Percentiles rank a stretch among this genome's conserved stretches.
phyloP scores from a whole-genome alignment of 495 filamentous ascomycete genomes.

The Tuber calosporum region DNA sequence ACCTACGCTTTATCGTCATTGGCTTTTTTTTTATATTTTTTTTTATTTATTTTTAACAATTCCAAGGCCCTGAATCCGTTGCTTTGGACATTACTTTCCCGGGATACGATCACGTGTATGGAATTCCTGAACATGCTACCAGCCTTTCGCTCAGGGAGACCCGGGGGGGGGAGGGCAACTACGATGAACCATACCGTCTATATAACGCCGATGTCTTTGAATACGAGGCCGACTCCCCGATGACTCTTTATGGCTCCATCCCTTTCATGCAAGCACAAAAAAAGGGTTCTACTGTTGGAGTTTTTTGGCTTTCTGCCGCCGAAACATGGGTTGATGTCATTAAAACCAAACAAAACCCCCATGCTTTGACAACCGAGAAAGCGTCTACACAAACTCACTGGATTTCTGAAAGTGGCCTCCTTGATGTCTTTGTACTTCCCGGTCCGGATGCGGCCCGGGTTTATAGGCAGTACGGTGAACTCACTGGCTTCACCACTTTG shows the following conservation, averaged over 20 bases:
- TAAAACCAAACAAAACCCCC: slow-evolving; percentile 74
- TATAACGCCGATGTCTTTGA: slow-evolving; percentile 98
- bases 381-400: slow-evolving; percentile 85
- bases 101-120: slow-evolving; percentile 85
- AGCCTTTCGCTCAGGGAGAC: slow-evolving; percentile 83
- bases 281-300: slow-evolving; percentile 84
- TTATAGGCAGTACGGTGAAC: slow-evolving; percentile 70
- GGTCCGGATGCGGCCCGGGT: slow-evolving; percentile 78
- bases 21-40: slow-evolving; percentile 5
- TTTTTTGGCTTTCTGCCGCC: slow-evolving; percentile 98
- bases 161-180: slow-evolving; percentile 74
- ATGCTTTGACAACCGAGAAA: slow-evolving; percentile 63
- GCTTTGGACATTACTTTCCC: slow-evolving; percentile 85
- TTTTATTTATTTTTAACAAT: slow-evolving; percentile 16
- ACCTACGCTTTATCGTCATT: background rate
- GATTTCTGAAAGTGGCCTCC: slow-evolving; percentile 83
- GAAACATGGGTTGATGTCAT: slow-evolving; percentile 96
- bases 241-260: slow-evolving; percentile 96
- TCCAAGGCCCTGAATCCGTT: slow-evolving; percentile 68
- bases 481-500: slow-evolving; percentile 89
- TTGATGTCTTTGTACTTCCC: slow-evolving; percentile 91
- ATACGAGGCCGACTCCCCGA: slow-evolving; percentile 90
- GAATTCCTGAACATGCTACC: slow-evolving; percentile 89
- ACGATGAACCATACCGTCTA: slow-evolving; percentile 84
- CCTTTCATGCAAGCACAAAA: slow-evolving; percentile 96